Evolutionary conservation across 805 yeast species (phyloP), one percentile per base, ranked within the genome.

Genomic region (Saccharomycopsis schoenii): DNA sequence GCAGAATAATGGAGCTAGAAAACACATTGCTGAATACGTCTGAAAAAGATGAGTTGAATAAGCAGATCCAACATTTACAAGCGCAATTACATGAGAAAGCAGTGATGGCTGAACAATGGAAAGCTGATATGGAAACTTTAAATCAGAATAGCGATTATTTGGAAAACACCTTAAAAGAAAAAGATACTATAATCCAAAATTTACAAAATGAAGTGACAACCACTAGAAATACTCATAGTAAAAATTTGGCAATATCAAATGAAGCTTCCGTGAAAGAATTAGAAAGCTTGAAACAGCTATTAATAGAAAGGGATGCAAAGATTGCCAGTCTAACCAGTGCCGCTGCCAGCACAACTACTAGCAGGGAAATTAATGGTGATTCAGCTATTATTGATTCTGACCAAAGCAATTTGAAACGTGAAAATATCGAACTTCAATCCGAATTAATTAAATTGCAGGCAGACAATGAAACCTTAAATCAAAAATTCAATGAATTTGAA

Each of bases 401-500:
- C 61, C 67, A 73, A 60, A 71, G 74, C 47, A 72, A 73, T 58
- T 70, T 74, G 61, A 79, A 76, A 66, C 69, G 81, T 62, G 77
- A 77, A 42, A 71, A 76, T 59, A 69, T 79, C 59, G 79, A 78
- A 60, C 69, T 78, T 66, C 74, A 72, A 61, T 76, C 80, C 63
- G 77, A 76, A 62, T 66, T 82, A 58, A 69, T 77, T 21, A 73
- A 79, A 59, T 68, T 82, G 56, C 76, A 73, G 52, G 71, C 77
- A 43, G 84, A 84, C 62, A 82, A 82, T 62, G 64, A 70, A 1
- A 61, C 65, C 3, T 68, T 83, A 61, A 72, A 72, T 42, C 73
- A 74, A 12, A 79, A 79, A 63, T 62, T 79, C 15, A 68, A 62
- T 0, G 78, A 79, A 37, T 75, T 83, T 59, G 83, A 84, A 66